Percentiles rank a stretch among this genome's conserved stretches.
These are phyloP conservation scores for Chrysophaeum taylorii DNA, from an alignment of 352 stramenopile species.

Conservation along the genomic window DNA sequence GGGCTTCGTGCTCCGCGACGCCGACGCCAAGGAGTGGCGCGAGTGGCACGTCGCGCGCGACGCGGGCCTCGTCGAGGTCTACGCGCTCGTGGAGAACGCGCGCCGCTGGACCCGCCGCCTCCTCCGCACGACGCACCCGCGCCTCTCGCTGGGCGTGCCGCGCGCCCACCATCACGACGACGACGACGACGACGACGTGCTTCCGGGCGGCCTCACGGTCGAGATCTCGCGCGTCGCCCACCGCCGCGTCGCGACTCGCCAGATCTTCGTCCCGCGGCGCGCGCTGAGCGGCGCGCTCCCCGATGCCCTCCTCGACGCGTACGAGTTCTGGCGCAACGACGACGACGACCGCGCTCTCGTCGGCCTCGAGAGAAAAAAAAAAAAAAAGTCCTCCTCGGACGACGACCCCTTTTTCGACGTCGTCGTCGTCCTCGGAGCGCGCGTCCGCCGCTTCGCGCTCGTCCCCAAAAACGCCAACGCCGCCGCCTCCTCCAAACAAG, in stretches of 20 bases:
- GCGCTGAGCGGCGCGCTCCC: constrained; percentile 85
- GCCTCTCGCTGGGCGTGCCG: constrained; percentile 53
- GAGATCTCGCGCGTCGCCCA: constrained; percentile 69
- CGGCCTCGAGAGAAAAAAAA: no score
- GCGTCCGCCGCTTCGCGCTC: neutral
- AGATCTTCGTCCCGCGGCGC: constrained; percentile 72
- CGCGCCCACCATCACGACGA: neutral
- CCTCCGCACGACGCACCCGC: constrained; percentile 91
- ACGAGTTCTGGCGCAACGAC: constrained; percentile 91
- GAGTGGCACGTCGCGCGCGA: constrained; percentile 35
- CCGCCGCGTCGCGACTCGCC: constrained; percentile 30
- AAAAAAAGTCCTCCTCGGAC: no score
- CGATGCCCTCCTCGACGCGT: constrained; percentile 82
- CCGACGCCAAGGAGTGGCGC: neutral
- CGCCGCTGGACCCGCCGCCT: constrained; percentile 86
- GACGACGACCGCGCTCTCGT: no score
- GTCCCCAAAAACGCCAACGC: neutral
- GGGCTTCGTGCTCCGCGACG: neutral
- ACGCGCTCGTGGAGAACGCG: constrained; percentile 89
- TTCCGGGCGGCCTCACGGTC: constrained; percentile 56
- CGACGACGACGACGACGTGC: neutral
- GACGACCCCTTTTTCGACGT: no score
- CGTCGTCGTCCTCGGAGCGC: constrained; percentile 3
- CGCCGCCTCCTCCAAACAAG: neutral
- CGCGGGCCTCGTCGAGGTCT: constrained; percentile 88